A percentile compares a stretch with the other conserved stretches of the same genome.
Evolutionary conservation across 768 basidiomycete genomes (phyloP).

Genomic region (Trametes sanguinea): DNA sequence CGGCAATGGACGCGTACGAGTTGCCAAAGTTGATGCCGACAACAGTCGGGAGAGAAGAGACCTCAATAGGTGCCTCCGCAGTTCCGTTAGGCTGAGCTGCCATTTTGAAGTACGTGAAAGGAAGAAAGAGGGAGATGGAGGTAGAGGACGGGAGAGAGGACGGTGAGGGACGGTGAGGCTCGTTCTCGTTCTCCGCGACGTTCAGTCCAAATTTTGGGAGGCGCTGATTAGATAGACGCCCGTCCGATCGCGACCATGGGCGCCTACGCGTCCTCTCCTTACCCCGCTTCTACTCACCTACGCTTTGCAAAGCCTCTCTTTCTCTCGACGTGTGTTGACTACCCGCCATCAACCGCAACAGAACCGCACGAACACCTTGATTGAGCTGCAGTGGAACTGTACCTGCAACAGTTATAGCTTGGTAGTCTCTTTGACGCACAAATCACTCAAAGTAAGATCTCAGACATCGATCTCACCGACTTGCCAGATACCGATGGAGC

Average conservation of each 20-base stretch:
- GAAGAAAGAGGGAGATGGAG: conserved; percentile 1
- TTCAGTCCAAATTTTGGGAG: conserved; percentile 8
- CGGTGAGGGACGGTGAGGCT: neutral
- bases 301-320: too few species aligned
- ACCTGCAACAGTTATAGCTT: too few species aligned
- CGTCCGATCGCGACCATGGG: conserved; percentile 6
- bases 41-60: conserved; percentile 50
- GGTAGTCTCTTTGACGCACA: neutral
- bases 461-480: neutral
- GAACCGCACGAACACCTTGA: neutral
- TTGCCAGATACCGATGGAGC: neutral
- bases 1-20: conserved; percentile 92
- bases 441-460: conserved; percentile 8
- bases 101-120: conserved; percentile 32
- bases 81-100: conserved; percentile 53
- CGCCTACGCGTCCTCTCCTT: neutral
- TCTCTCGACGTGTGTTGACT: too few species aligned
- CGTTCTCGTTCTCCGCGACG: neutral
- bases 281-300: neutral
- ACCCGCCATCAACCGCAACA: neutral
- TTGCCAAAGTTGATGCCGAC: conserved; percentile 98
- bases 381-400: too few species aligned
- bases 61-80: conserved; percentile 44
- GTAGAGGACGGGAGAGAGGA: neutral
- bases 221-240: conserved; percentile 16